Conservation (phyloP, 805 yeast genomes). For the Ogataea wickerhamii region DNA sequence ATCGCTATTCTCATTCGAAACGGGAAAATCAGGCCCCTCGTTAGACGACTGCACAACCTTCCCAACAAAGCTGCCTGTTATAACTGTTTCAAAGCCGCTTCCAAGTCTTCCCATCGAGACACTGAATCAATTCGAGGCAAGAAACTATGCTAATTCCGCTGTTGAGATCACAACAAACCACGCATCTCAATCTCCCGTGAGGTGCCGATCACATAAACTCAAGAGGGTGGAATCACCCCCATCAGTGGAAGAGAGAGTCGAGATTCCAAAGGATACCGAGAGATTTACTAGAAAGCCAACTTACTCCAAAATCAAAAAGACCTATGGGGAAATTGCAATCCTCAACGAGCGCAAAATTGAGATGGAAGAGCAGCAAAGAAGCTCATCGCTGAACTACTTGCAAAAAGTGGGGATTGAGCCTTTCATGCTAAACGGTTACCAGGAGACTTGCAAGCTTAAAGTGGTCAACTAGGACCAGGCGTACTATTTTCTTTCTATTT, state of each 20-base stretch:
- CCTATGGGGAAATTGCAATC: conserved; percentile 14
- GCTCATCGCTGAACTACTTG: conserved; percentile 22
- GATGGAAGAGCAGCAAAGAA: conserved; percentile 14
- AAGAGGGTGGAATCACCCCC: neutral
- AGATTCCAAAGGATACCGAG: conserved; percentile 22
- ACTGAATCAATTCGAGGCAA: conserved; percentile 20
- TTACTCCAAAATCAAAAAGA: conserved; percentile 8
- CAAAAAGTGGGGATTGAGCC: conserved; percentile 26
- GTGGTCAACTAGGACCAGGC: conserved; percentile 15
- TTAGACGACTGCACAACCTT: neutral
- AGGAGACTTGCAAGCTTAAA: conserved; percentile 17
- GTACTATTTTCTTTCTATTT: neutral
- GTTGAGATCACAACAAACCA: neutral
- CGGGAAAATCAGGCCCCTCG: neutral
- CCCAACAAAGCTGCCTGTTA: conserved; percentile 5
- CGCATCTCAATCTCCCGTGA: neutral
- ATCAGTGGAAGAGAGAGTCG: neutral
- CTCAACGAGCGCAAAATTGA: conserved; percentile 5
- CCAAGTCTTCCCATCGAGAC: conserved; percentile 25
- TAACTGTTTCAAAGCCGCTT: conserved; percentile 11
- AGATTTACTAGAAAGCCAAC: conserved; percentile 26
- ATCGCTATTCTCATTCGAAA: conserved; percentile 18
- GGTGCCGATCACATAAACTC: conserved; percentile 2
- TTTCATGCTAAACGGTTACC: conserved; percentile 29
- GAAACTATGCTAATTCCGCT: conserved; percentile 16